Base-by-base conservation (phyloP, 371 early-diverging fungal species). In the Sporodiniella umbellata region DNA sequence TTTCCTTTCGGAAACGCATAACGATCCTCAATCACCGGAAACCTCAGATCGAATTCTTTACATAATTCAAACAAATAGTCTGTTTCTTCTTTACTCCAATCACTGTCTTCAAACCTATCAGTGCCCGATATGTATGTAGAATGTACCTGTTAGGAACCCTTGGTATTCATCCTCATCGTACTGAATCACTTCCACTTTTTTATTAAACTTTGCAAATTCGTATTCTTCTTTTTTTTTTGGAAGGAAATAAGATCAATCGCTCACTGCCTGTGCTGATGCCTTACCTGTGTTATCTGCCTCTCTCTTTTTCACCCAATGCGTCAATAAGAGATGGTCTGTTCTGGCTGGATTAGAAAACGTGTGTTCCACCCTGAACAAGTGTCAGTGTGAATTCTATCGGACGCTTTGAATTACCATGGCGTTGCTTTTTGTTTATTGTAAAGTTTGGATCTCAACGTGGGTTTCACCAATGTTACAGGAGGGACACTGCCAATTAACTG, bases 31-130 rank as follows among this genome's bases (percentile, higher is more conserved):
- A 95, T 88, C 1, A 96, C 83, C 15, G 86, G 66, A 68, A 90
- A 96, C 14, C 93, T 76, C 45, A 92, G 63, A 58, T 95, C 93
- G 53, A 82, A 94, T 46, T 72, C 62, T 47, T 72, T 61, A 56
- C 93, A 94, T 28, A 95, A 64, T 8, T 73, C 68, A 46, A 92
- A 82, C 19, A 96, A 69, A 43, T 93, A 86, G 60, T 85, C 87
- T 0, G 96, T 95, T 50, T 96, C 96, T 15, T 83, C 85, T 42
- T 79, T 78, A 12, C 86, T 80, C 97, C 97, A 96, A 28, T 81
- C 84, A 4, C 78, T 60, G 49, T 85, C 88, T 80, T 28, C n/a
- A n/a, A n/a, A n/a, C n/a, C n/a, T n/a, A n/a, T n/a, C n/a, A n/a
- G n/a, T n/a, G n/a, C n/a, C n/a, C n/a, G n/a, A n/a, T n/a, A n/a